These are phyloP conservation scores for Diaporthe nobilis DNA, from an alignment of 2,329 filamentous ascomycete genomes.

Conservation along the genomic window DNA sequence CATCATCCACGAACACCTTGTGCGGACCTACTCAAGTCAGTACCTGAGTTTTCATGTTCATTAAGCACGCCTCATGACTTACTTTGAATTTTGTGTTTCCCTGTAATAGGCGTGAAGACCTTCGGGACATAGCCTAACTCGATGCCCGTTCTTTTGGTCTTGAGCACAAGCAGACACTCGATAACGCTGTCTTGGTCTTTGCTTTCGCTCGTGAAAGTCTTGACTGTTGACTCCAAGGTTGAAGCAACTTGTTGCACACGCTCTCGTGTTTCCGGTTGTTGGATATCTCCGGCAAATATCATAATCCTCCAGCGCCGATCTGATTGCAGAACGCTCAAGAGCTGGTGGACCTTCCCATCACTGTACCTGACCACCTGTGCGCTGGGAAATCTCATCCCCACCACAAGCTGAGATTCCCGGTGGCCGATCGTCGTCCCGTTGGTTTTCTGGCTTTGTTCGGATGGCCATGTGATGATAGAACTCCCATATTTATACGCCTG, in stretches of 20 bases:
- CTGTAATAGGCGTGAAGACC: conserved; percentile 69
- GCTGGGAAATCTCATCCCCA: conserved; percentile 48
- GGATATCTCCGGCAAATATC: conserved; percentile 34
- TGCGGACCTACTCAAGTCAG: conserved; percentile 61
- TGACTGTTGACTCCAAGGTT: conserved; percentile 47
- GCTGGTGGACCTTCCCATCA: conserved; percentile 64
- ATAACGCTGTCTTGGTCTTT: conserved; percentile 68
- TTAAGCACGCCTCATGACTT: no score
- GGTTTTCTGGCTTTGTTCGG: background rate
- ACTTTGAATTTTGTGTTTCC: conserved; percentile 69
- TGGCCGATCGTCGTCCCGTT: background rate
- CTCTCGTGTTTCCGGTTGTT: conserved; percentile 1
- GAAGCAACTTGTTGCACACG: conserved; percentile 4
- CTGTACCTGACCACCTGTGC: conserved; percentile 67
- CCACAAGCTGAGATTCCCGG: conserved; percentile 17
- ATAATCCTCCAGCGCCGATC: conserved; percentile 51
- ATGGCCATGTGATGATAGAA: conserved; percentile 58
- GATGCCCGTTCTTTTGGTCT: conserved; percentile 61
- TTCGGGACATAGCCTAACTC: conserved; percentile 67
- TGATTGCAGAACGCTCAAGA: conserved; percentile 57
- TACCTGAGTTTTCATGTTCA: no score
- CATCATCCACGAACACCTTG: conserved; percentile 71
- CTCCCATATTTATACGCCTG: conserved; percentile 68
- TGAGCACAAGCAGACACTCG: conserved; percentile 68
- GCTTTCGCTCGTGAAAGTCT: conserved; percentile 57